Evolutionary conservation across 805 yeast species (phyloP).

Genomic region (Pichia occidentalis): DNA sequence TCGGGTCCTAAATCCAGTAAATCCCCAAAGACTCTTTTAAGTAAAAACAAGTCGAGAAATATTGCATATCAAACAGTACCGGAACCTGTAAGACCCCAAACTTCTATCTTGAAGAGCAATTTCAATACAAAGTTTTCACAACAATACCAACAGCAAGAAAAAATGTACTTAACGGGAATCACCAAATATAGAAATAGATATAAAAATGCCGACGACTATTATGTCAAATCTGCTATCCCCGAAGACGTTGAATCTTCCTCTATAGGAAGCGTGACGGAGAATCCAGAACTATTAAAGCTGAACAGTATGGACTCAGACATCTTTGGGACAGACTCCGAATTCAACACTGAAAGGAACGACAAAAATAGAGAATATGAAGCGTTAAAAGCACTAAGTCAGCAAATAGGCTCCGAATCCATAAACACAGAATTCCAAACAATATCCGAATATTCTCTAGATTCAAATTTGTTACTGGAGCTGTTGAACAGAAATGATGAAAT

Average conservation of each 20-base stretch:
- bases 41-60: constrained; percentile 5
- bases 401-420: constrained; percentile 27
- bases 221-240: constrained; percentile 40
- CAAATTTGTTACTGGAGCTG: constrained; percentile 29
- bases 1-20: neutral
- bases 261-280: constrained; percentile 19
- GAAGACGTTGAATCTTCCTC: constrained; percentile 30
- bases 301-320: constrained; percentile 11
- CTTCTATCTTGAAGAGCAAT: constrained; percentile 27
- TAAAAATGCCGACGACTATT: constrained; percentile 42
- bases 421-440: constrained; percentile 29
- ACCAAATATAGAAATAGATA: constrained; percentile 28
- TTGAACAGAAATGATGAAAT: constrained; percentile 32
- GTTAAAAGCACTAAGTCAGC: constrained; percentile 26
- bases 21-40: constrained; percentile 10
- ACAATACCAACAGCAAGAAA: constrained; percentile 48
- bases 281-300: constrained; percentile 3
- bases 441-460: constrained; percentile 30
- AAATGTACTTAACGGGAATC: constrained; percentile 43
- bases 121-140: constrained; percentile 29
- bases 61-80: constrained; percentile 6
- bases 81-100: constrained; percentile 23
- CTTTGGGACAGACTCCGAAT: constrained; percentile 5
- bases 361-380: constrained; percentile 25
- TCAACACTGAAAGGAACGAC: constrained; percentile 13